phyloP scores from a whole-genome alignment of 441 rosid genomes.

The Adansonia gregorii region DNA sequence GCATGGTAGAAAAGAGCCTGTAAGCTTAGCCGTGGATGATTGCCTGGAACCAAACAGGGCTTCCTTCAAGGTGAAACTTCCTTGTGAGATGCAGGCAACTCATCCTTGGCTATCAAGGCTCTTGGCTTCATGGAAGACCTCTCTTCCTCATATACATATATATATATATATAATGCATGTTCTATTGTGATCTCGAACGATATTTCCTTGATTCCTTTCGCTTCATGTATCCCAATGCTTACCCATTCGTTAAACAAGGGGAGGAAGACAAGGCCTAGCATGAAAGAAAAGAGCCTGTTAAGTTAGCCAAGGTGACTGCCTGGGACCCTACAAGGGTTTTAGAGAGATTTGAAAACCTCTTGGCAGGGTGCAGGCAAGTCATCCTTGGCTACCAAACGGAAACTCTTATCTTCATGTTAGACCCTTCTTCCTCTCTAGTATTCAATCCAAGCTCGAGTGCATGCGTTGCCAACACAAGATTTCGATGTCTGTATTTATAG shows the following conservation, averaged over 20 bases:
- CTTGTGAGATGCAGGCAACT: conserved; percentile 19
- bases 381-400: conserved; percentile 34
- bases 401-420: conserved; percentile 36
- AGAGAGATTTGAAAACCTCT: background rate
- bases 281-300: conserved; percentile 36
- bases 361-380: conserved; percentile 19
- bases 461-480: conserved; percentile 6
- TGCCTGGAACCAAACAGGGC: conserved; percentile 20
- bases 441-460: background rate
- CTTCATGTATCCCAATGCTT: background rate
- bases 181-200: background rate
- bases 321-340: conserved; percentile 18
- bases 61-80: background rate
- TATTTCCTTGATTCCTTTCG: background rate
- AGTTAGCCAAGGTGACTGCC: conserved; percentile 44
- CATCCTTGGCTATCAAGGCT: conserved; percentile 36
- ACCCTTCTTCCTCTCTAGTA: conserved; percentile 24
- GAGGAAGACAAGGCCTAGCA: conserved; percentile 38
- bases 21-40: conserved; percentile 31
- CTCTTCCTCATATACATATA: conserved; percentile 13
- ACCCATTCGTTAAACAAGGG: background rate
- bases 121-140: conserved; percentile 31
- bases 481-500: conserved; percentile 24
- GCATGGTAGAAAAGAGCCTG: conserved; percentile 26
- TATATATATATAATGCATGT: background rate